Base-by-base conservation (phyloP, 2,329 filamentous ascomycete species). In the Coniochaeta sp. region DNA sequence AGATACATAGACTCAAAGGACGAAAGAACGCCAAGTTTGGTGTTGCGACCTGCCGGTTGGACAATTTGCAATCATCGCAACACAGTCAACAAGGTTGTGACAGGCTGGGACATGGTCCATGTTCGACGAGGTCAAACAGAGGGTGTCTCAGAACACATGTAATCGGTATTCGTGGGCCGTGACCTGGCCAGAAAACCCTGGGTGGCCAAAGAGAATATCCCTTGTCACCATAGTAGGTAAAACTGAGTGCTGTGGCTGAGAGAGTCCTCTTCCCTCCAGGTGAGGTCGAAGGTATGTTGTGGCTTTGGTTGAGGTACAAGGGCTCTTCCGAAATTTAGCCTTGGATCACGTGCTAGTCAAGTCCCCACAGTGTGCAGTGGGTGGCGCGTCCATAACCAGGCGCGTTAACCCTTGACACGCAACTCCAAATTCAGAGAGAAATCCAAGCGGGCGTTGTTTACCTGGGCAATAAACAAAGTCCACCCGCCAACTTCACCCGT, bases 41-140 rank as follows among this genome's bases (percentile, higher is more conserved):
- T 36, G 11, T 57, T 38, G n/a, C n/a, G 28, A 57, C 31, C 12
- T 36, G 31, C n/a, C 17, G 54, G 54, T 57, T 19, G 54, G 31
- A 57, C 54, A 57, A 26, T 38, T n/a, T 17, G n/a, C 47, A 28
- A 6, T 28, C 24, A 17, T n/a, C 14, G 28, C 54, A 36, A 8
- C 54, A 57, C 28, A 57, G 34, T 57, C 33, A 57, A 57, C 31
- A 57, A 57, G 54, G 54, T 57, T 57, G 54, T 57, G 54, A 38
- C 54, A 57, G 28, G 54, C 26, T 38, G 8, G 54, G 34, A 57
- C 54, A 22, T 57, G 54, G 54, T 28, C 54, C 36, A 57, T 8
- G 54, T 57, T 57, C 54, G 28, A 57, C 54, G 22, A 57, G 31
- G 54, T 57, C 22, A 11, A 38, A 57, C 54, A 57, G 54, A n/a